Evolutionary conservation across 1,139 yeast species (phyloP), one percentile per base, ranked within the genome.

Genomic region (Geotrichum carabidarum): DNA sequence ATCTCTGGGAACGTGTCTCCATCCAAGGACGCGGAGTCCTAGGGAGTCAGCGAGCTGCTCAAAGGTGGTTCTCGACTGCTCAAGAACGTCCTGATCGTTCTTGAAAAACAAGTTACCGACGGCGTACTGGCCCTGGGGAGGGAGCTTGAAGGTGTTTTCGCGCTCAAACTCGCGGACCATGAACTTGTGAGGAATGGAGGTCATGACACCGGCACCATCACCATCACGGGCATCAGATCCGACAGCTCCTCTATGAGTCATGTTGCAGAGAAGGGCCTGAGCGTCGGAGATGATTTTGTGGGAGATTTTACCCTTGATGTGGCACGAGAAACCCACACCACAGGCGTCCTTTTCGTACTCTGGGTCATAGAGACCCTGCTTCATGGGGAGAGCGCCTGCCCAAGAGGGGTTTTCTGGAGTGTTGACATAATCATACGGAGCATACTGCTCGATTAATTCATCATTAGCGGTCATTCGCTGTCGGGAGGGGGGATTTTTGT

Each of bases 181-280:
- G 70, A 93, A 88, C 62, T 79, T 83, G 74, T 91, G 96, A 44
- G 98, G 97, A 60, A 93, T 83, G 44, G 96, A 86, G 52, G 94
- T 82, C 80, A 93, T 82, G 59, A 93, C 90, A 71, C 99, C 99
- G 44, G 99, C 99, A 73, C 99, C 99, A 70, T 93, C 99, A 73
- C 99, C 99, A 69, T 93, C 97, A 66, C 91, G 82, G 32, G 98
- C 95, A 68, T 90, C 96, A 48, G 95, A 83, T 36, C 89, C 87
- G 60, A 91, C 97, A 49, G 99, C 99, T 68, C 99, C 99, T 75
- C 99, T 82, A 72, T 93, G 99, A 60, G 97, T 87, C 98, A 93
- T 93, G 73, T 93, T 93, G 76, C 98, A 91, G 58, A 93, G 82
- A 68, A 93, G 77, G 67, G 81, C 82, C 59, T 65, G 63, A 45